Percentiles rank a stretch among this genome's conserved stretches.
phyloP scores from a whole-genome alignment of 2,329 filamentous ascomycete species.

The Thermomyces lanuginosus region DNA sequence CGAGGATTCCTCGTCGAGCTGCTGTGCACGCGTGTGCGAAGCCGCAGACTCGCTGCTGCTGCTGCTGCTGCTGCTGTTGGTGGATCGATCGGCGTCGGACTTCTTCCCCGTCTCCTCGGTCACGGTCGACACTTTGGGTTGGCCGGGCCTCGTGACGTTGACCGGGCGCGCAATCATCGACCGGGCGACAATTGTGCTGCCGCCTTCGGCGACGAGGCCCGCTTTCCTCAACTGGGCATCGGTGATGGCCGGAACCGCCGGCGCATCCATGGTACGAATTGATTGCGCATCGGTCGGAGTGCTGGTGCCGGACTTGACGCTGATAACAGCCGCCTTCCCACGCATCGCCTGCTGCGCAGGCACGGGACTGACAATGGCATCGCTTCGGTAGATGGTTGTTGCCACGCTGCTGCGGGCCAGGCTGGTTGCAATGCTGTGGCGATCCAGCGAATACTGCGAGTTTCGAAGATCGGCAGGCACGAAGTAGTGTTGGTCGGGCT shows the following conservation, averaged over 20 bases:
- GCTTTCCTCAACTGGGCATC: conserved; percentile 26
- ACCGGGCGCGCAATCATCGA: conserved; percentile 29
- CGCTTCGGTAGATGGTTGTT: conserved; percentile 85
- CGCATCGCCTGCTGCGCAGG: conserved; percentile 76
- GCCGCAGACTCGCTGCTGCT: conserved; percentile 9
- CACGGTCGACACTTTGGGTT: conserved; percentile 17
- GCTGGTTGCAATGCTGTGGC: conserved; percentile 35
- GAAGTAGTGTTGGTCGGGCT: conserved; percentile 90
- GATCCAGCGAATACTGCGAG: conserved; percentile 64
- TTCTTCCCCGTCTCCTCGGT: conserved; percentile 16
- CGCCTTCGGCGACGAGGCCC: conserved; percentile 16
- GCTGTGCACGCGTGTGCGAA: conserved; percentile 8
- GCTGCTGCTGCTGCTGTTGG: conserved; percentile 3
- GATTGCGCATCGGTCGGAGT: conserved; percentile 29
- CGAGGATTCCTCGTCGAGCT: conserved; percentile 12
- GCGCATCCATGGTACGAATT: conserved; percentile 30
- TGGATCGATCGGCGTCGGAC: conserved; percentile 6
- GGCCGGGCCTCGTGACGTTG: conserved; percentile 24
- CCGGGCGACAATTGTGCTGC: conserved; percentile 29
- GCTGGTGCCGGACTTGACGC: conserved; percentile 58
- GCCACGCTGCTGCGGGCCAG: conserved; percentile 50
- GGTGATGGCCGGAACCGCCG: conserved; percentile 59
- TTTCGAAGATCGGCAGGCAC: conserved; percentile 78
- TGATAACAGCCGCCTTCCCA: conserved; percentile 82
- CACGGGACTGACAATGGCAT: conserved; percentile 61